These are phyloP conservation scores for Boletus insuetus DNA, from an alignment of 768 basidiomycete species.

Conservation along the genomic window DNA sequence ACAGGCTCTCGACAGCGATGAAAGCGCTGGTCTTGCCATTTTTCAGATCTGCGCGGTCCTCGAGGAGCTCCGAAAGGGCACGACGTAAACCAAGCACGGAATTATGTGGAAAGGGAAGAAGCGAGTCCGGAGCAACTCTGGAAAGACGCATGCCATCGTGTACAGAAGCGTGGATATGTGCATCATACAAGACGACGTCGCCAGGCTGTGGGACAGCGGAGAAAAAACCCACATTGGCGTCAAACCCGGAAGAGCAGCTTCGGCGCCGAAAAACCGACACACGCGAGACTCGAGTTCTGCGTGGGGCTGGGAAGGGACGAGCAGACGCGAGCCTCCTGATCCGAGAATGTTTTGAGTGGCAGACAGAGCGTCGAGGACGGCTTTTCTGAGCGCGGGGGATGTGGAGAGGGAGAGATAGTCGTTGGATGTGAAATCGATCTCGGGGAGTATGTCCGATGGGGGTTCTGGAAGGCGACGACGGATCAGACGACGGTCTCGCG, in stretches of 20 bases:
- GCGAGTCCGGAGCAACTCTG: slow-evolving; percentile 38
- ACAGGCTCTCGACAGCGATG: slow-evolving; percentile 84
- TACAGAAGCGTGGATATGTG: slow-evolving; percentile 89
- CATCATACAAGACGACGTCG: slow-evolving; percentile 76
- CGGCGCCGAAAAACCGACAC: slow-evolving; percentile 56
- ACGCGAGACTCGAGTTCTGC: slow-evolving; percentile 69
- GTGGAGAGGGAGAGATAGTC: slow-evolving; percentile 85
- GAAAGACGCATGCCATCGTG: slow-evolving; percentile 85
- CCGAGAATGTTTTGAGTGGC: slow-evolving; percentile 65
- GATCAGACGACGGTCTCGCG: slow-evolving; percentile 63
- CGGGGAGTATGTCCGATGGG: slow-evolving; percentile 34
- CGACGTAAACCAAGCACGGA: slow-evolving; percentile 50
- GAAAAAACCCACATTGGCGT: slow-evolving; percentile 90
- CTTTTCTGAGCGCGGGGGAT: slow-evolving; percentile 51
- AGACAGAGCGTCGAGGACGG: slow-evolving; percentile 55
- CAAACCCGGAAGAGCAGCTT: slow-evolving; percentile 78
- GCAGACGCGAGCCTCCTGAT: slow-evolving; percentile 82
- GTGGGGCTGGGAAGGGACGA: slow-evolving; percentile 62
- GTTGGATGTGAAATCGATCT: slow-evolving; percentile 79
- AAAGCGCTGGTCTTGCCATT: slow-evolving; percentile 55
- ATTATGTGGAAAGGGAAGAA: slow-evolving; percentile 70
- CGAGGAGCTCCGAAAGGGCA: slow-evolving; percentile 41
- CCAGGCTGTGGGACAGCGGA: slow-evolving; percentile 71
- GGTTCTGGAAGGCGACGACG: slow-evolving; percentile 67
- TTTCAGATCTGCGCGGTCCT: slow-evolving; percentile 35